Percentiles rank a stretch among this genome's conserved stretches.
phyloP scores from a whole-genome alignment of 2,329 filamentous ascomycete species.

The Phyllosticta citriasiana region DNA sequence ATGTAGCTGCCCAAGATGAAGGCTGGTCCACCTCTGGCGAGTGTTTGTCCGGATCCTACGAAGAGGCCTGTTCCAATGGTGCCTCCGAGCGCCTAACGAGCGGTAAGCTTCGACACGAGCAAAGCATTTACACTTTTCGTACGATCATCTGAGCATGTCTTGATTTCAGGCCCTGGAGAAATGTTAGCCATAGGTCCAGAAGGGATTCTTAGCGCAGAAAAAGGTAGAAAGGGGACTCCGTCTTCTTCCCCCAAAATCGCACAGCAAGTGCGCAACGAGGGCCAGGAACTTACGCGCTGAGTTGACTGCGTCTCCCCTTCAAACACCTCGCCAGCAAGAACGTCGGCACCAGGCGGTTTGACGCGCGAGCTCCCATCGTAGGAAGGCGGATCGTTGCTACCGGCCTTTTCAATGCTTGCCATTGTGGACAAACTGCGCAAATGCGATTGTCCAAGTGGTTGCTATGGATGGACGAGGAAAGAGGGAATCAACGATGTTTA shows the following conservation, averaged over 20 bases:
- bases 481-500: neutral
- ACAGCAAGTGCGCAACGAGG: neutral
- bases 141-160: conserved; percentile 18
- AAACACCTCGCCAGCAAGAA: conserved; percentile 7
- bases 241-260: no score
- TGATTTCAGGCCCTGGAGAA: conserved; percentile 12
- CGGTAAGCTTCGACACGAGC: neutral
- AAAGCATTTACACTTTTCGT: neutral
- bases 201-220: neutral
- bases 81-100: conserved; percentile 14
- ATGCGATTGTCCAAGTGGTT: neutral
- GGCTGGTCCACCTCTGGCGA: conserved; percentile 31
- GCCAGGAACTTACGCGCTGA: conserved; percentile 1
- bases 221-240: neutral
- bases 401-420: neutral
- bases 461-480: neutral
- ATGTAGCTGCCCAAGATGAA: conserved; percentile 36
- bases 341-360: neutral
- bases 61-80: conserved; percentile 24
- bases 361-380: neutral
- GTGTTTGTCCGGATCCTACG: conserved; percentile 30
- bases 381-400: neutral
- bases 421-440: neutral
- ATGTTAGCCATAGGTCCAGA: neutral
- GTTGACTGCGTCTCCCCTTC: conserved; percentile 3